Percentiles rank a stretch among this genome's conserved stretches.
Evolutionary conservation across 1,284 basidiomycete genomes (phyloP).

Genomic region (Amylostereum chailletii): DNA sequence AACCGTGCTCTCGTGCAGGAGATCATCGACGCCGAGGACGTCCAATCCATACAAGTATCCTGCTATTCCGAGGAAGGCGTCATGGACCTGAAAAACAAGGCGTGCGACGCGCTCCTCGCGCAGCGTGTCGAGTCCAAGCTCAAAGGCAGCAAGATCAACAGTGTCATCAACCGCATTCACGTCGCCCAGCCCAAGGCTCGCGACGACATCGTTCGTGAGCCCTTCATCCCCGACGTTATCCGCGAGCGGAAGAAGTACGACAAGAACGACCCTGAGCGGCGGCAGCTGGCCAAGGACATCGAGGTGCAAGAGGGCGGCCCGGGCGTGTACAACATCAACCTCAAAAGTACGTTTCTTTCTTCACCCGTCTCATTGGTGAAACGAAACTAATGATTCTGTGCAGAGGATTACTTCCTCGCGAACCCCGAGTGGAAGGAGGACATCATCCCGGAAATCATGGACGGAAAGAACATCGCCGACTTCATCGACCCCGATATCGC

Average conservation of each 20-base stretch:
- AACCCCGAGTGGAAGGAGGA: slow-evolving; percentile 97
- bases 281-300: slow-evolving; percentile 65
- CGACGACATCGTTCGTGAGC: slow-evolving; percentile 76
- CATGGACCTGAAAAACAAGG: slow-evolving; percentile 87
- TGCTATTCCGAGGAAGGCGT: slow-evolving; percentile 94
- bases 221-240: slow-evolving; percentile 82
- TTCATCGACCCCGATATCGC: slow-evolving; percentile 99
- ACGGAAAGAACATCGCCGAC: slow-evolving; percentile 98
- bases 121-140: slow-evolving; percentile 91
- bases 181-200: slow-evolving; percentile 84
- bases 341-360: slow-evolving; percentile 58
- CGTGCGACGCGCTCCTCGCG: slow-evolving; percentile 87
- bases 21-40: slow-evolving; percentile 68
- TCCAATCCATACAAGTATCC: slow-evolving; percentile 76
- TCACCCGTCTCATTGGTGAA: neutral
- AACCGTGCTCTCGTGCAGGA: slow-evolving; percentile 76
- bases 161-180: slow-evolving; percentile 88
- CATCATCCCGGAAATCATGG: slow-evolving; percentile 91
- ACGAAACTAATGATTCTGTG: slow-evolving; percentile 9
- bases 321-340: slow-evolving; percentile 84
- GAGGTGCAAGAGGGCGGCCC: slow-evolving; percentile 81
- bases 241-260: slow-evolving; percentile 78
- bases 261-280: slow-evolving; percentile 72
- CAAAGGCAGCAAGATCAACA: slow-evolving; percentile 88
- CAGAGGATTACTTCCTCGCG: slow-evolving; percentile 86